Evolutionary conservation across 768 basidiomycete species (phyloP), one percentile per base, ranked within the genome.

Genomic region (Naematelia aurantialba): DNA sequence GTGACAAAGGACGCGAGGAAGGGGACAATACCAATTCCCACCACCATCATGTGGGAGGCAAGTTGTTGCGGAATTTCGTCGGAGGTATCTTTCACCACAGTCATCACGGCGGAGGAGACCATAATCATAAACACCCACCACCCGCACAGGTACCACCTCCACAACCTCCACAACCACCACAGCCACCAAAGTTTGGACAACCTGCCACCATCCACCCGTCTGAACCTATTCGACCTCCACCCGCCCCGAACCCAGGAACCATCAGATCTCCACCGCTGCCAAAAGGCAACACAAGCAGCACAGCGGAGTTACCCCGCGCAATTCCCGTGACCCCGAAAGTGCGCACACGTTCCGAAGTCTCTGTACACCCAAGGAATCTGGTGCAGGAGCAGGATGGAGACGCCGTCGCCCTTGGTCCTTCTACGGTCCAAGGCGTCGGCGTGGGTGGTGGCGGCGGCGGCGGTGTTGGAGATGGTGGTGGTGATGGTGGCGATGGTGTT

Each of bases 11-110:
- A n/a, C n/a, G n/a, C n/a, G n/a, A 12, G 55, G 11, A 22, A 34
- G 49, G 8, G 34, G 17, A 39, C 34, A 39, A 39, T 17, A 39
- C 34, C 34, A 44, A 19, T 61, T 53, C 21, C 17, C 44, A 55
- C 26, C 4, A 13, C 4, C 44, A 52, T 34, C 45, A 24, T 24
- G 59, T 13, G 26, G 34, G 47, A 17, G 57, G 63, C 1, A 64
- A 62, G 29, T 27, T 62, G 8, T 57, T 72, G 19, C 69, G 67
- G 55, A 62, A 66, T 14, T 47, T 72, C 1, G 70, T 72, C 5
- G 70, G 70, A n/a, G 70, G 66, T 3, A 60, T 70, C 13, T 70
- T 70, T 42, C 24, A n/a, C 31, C 26, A 19, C 27, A 47, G 21
- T 2, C 19, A 42, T 51, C 21, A n/a, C 30, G 47, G 5, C 22